Evolutionary conservation across 352 stramenopile species (phyloP).

Genomic region (Globisporangium rhizosaccharum): DNA sequence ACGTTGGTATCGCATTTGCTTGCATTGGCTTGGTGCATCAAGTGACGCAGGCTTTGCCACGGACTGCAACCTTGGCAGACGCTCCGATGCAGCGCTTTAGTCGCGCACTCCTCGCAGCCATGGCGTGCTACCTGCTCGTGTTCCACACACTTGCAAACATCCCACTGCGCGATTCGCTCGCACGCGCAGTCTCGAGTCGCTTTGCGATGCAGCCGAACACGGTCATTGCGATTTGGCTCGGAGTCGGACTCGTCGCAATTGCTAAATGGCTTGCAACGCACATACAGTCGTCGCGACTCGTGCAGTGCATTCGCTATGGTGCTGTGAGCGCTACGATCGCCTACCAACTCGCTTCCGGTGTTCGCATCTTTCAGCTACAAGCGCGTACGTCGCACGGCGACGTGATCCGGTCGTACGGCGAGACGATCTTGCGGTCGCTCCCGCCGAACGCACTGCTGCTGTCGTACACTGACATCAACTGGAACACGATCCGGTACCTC

Average conservation of each 20-base stretch:
- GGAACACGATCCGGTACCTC: constrained; percentile 75
- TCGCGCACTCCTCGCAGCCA: constrained; percentile 34
- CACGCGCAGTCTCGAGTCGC: constrained; percentile 86
- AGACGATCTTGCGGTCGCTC: constrained; percentile 38
- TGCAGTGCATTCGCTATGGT: constrained; percentile 9
- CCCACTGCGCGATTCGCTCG: constrained; percentile 75
- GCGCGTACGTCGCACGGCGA: constrained; percentile 13
- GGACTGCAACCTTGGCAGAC: background rate
- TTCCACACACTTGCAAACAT: constrained; percentile 93
- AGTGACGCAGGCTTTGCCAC: background rate
- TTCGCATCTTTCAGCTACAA: background rate
- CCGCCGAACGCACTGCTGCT: constrained; percentile 49
- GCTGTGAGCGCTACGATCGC: constrained; percentile 6
- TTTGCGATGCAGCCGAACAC: constrained; percentile 92
- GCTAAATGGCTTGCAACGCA: constrained; percentile 9
- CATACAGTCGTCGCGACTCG: background rate
- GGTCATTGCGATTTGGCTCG: constrained; percentile 75
- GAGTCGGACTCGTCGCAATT: constrained; percentile 42
- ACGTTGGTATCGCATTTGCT: constrained; percentile 12
- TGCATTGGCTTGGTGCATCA: constrained; percentile 14
- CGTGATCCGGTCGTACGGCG: constrained; percentile 29
- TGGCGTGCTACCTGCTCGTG: constrained; percentile 80
- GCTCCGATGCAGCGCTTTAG: constrained; percentile 4
- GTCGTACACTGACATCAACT: constrained; percentile 81
- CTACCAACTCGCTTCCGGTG: constrained; percentile 15